A percentile compares a stretch with the other conserved stretches of the same genome.
Conservation (phyloP, 371 early-diverging fungal species). For the Lichtheimia corymbifera region DNA sequence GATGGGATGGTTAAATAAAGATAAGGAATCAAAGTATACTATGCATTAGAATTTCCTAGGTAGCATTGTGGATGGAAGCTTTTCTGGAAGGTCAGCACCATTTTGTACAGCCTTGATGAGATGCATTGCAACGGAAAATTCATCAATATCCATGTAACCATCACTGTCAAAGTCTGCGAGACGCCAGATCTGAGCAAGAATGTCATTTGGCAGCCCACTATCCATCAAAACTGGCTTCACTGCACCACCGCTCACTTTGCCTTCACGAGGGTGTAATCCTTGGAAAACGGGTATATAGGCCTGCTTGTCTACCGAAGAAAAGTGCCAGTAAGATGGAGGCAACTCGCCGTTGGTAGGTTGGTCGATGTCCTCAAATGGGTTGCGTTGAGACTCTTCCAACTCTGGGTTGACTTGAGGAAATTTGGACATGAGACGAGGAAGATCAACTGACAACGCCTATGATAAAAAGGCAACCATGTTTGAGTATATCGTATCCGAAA, state of each 20-base stretch:
- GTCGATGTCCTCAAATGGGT: conserved; percentile 51
- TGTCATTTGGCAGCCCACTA: conserved; percentile 57
- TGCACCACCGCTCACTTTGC: conserved; percentile 59
- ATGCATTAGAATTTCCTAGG: conserved; percentile 43
- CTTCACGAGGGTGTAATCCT: conserved; percentile 58
- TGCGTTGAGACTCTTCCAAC: conserved; percentile 43
- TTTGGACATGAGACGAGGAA: conserved; percentile 66
- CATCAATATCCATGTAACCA: conserved; percentile 71
- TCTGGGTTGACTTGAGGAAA: conserved; percentile 61
- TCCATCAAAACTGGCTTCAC: conserved; percentile 63
- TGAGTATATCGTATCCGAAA: not conserved
- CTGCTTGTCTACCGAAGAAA: conserved; percentile 54
- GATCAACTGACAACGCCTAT: conserved; percentile 58
- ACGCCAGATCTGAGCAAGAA: conserved; percentile 69
- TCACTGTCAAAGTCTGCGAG: conserved; percentile 71
- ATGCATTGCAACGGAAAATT: conserved; percentile 74
- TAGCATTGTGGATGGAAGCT: conserved; percentile 50
- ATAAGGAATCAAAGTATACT: not conserved
- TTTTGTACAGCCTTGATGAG: conserved; percentile 50
- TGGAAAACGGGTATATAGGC: conserved; percentile 49
- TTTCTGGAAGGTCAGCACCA: conserved; percentile 59
- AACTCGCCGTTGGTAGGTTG: conserved; percentile 34
- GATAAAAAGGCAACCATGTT: not conserved
- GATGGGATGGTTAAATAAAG: not conserved
- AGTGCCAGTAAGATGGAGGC: conserved; percentile 62